Evolutionary conservation across 768 basidiomycete species (phyloP), one percentile per base, ranked within the genome.

Genomic region (Scleroderma citrinum): DNA sequence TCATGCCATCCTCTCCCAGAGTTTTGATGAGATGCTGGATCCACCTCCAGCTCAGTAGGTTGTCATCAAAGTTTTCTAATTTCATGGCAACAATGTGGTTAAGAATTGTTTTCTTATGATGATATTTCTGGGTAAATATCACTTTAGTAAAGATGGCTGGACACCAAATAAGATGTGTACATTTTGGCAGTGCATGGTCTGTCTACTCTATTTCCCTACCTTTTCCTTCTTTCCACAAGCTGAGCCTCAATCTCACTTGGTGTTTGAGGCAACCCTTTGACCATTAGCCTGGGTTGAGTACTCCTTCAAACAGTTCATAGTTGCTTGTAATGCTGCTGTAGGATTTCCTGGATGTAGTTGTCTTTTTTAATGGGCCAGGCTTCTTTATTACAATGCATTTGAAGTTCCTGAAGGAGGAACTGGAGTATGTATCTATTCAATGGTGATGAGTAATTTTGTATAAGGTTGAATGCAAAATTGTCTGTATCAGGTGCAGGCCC

Each of bases 1-100:
- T 57, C 51, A 55, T 52, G 1, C 49, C 51, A 14, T 52, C n/a
- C 6, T 57, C 49, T 0, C 51, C 49, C 34, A 56, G 47, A 3
- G 7, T n/a, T n/a, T 34, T 4, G n/a, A 56, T 7, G 3, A 53
- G 21, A 1, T 7, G 5, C 3, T 51, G 26, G 3, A 56, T 39
- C 55, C 52, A 56, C 2, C 30, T n/a, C 47, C 52, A 56, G 36
- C 31, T 13, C 5, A 13, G 5, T 1, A 46, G 5, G 26, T 53
- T 44, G 12, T 19, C 44, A 3, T 41, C 42, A 2, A 34, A 7
- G 5, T 36, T 36, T 3, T 48, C 44, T 3, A 30, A 16, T 39
- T 49, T 53, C 3, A 49, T 6, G 5, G 6, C 12, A 3, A 53
- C n/a, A 3, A 46, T 41, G 34, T 49, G 21, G 11, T 49, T 6